Evolutionary conservation across 1,139 yeast species (phyloP).

Genomic region (Ogataea hybrid): DNA sequence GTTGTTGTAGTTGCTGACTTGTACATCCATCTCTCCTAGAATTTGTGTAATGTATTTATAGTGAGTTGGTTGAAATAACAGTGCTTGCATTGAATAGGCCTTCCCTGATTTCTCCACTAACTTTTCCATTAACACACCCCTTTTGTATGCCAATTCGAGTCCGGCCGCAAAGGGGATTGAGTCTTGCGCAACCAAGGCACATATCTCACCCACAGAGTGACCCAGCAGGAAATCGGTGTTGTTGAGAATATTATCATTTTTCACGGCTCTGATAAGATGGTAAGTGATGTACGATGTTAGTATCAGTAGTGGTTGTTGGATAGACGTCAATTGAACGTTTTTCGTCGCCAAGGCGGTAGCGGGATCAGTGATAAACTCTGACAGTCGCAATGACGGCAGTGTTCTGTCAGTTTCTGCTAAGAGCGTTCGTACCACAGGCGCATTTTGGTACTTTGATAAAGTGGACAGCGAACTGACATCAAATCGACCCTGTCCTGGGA

Average conservation of each 20-base stretch:
- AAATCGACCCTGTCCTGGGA: slow-evolving; percentile 33
- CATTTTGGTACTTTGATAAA: slow-evolving; percentile 11
- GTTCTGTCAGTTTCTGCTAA: slow-evolving; percentile 21
- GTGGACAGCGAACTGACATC: slow-evolving; percentile 12
- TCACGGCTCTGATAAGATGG: slow-evolving; percentile 17
- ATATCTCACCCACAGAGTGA: slow-evolving; percentile 37
- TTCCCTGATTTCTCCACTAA: slow-evolving; percentile 11
- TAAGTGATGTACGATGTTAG: slow-evolving; percentile 29
- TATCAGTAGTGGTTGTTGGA: slow-evolving; percentile 35
- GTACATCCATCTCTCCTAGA: slow-evolving; percentile 18
- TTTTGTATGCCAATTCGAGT: slow-evolving; percentile 24
- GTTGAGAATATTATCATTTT: slow-evolving; percentile 24
- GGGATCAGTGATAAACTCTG: slow-evolving; percentile 18
- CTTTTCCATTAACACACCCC: slow-evolving; percentile 35
- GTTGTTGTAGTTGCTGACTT: slow-evolving; percentile 34
- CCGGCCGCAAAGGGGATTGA: slow-evolving; percentile 27
- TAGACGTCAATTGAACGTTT: slow-evolving; percentile 27
- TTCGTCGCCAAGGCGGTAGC: neutral
- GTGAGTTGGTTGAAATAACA: slow-evolving; percentile 29
- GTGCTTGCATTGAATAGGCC: slow-evolving; percentile 31
- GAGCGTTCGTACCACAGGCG: slow-evolving; percentile 12
- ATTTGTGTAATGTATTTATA: slow-evolving; percentile 20
- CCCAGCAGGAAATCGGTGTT: slow-evolving; percentile 31
- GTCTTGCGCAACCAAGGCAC: slow-evolving; percentile 29
- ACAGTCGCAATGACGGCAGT: slow-evolving; percentile 17